Conservation (phyloP, 345 rosid genomes). For the Rhodamnia argentea region DNA sequence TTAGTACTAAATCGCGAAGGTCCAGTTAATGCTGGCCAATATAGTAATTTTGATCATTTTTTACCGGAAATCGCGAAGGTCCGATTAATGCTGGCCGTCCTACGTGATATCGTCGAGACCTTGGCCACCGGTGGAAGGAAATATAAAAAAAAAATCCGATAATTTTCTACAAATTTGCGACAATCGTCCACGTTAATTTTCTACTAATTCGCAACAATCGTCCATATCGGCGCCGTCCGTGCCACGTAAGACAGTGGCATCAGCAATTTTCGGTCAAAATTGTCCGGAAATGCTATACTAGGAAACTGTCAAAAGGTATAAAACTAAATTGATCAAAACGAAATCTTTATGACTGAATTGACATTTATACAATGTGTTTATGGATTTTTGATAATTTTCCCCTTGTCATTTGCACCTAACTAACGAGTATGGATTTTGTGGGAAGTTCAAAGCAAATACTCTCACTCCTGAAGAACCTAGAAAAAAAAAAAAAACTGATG, state of each 20-base stretch:
- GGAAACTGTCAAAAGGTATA: background rate
- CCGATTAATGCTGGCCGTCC: rapidly evolving
- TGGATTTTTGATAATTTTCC: too few relatives aligned
- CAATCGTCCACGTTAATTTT: background rate
- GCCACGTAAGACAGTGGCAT: rapidly evolving
- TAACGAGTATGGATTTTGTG: background rate
- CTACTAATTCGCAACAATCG: background rate
- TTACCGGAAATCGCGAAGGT: rapidly evolving
- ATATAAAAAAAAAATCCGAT: background rate
- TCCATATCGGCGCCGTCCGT: rapidly evolving
- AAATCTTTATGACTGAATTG: too few relatives aligned
- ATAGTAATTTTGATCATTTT: rapidly evolving
- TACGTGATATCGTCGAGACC: background rate
- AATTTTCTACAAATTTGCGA: background rate
- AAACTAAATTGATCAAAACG: background rate
- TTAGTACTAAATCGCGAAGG: rapidly evolving
- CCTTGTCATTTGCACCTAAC: background rate
- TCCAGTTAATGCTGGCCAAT: rapidly evolving
- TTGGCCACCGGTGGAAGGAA: background rate
- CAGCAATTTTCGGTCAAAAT: background rate
- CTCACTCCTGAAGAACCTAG: too few relatives aligned
- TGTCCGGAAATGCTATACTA: rapidly evolving
- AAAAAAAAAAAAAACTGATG: too few relatives aligned
- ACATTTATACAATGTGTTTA: too few relatives aligned
- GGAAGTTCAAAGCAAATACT: background rate